A percentile compares a stretch with the other conserved stretches of the same genome.
These are phyloP conservation scores for Simplicillium sp. DNA, from an alignment of 2,329 filamentous ascomycete species.

Conservation along the genomic window DNA sequence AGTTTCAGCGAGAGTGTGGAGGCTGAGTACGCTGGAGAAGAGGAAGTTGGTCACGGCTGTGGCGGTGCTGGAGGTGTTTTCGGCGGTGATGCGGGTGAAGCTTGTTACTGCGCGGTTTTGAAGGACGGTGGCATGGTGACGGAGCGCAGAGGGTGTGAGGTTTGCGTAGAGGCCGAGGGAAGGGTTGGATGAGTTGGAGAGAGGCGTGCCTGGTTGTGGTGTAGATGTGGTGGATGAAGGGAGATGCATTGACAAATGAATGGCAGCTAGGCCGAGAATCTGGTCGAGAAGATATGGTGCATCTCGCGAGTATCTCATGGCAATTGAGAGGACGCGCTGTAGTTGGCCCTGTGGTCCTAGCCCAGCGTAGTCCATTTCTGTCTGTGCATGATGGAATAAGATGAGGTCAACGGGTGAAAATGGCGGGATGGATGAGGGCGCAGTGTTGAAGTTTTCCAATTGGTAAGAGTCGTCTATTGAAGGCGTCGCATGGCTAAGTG, in stretches of 20 bases:
- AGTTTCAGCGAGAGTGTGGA: slow-evolving; percentile 6
- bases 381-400: slow-evolving; percentile 3
- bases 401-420: slow-evolving; percentile 2
- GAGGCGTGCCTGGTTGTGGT: too few species aligned
- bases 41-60: slow-evolving; percentile 2
- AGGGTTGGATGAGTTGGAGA: background rate
- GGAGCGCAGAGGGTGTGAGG: background rate
- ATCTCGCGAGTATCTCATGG: background rate
- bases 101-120: slow-evolving; percentile 20
- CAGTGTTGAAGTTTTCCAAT: background rate
- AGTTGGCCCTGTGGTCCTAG: slow-evolving; percentile 1
- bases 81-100: slow-evolving; percentile 13
- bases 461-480: background rate
- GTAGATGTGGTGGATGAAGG: background rate
- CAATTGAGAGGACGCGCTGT: slow-evolving; percentile 1
- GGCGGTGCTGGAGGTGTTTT: slow-evolving; percentile 7
- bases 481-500: background rate
- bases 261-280: slow-evolving; percentile 24
- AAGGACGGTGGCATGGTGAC: background rate
- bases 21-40: slow-evolving; percentile 6
- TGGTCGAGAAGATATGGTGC: slow-evolving; percentile 28
- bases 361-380: background rate
- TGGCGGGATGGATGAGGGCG: background rate
- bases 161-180: background rate
- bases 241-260: slow-evolving; percentile 18